Evolutionary conservation across 139 green algal genomes (phyloP), one percentile per base, ranked within the genome.

Genomic region (Desmodesmus armatus): DNA sequence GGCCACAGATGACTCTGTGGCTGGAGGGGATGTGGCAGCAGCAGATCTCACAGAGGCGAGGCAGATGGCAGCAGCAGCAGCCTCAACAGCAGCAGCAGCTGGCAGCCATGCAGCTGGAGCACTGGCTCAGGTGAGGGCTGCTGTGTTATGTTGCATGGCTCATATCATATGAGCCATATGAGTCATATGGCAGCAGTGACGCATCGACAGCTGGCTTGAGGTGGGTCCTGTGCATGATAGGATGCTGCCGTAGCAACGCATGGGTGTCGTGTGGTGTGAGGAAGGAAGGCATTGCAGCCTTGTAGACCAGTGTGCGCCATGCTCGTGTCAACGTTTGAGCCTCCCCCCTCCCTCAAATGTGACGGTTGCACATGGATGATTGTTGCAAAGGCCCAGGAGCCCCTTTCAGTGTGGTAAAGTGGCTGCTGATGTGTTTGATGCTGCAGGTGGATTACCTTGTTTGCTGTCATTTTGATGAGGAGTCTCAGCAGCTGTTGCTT

Each of bases 361-460:
- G 13, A 6, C 63, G 63, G 29, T 40, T 72, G 63, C 63, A n/a
- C 60, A 11, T 37, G 19, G 60, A 7, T n/a, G 17, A 29, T 23
- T 47, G 39, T 35, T 70, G 44, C 44, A 82, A 27, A 69, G 15
- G n/a, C n/a, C n/a, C n/a, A n/a, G n/a, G n/a, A n/a, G n/a, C n/a
- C n/a, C n/a, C n/a, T n/a, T n/a, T n/a, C n/a, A n/a, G n/a, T n/a
- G 2, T 69, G 75, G 29, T 25, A 47, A 3, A 43, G 33, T 23
- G 2, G 2, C 33, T 51, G 76, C 35, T 35, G 58, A 40, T 74
- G 29, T 49, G 27, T 35, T 23, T 44, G 19, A 51, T 85, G 6
- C 37, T 70, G 27, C 78, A 91, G 90, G 86, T 94, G 5, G 91
- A 94, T 39, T 97, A 96, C 89, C 51, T 96, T 5, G 73, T 94